Evolutionary conservation across 257 asterid genomes (phyloP).

Genomic region (Lavandula angustifolia): DNA sequence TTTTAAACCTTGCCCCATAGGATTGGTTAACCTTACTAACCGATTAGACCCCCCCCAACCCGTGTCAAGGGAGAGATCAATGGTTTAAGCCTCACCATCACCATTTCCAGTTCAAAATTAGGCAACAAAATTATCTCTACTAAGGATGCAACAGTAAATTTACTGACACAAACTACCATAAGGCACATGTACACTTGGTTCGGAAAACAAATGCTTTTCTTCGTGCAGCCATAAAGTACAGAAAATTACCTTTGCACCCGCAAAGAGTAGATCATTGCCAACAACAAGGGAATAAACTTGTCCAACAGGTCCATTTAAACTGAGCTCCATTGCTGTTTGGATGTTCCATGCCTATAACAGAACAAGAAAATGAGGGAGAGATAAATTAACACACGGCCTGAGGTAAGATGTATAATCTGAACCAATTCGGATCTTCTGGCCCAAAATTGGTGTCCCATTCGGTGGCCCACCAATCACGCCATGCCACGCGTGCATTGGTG

Average conservation of each 20-base stretch:
- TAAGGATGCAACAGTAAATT: no score
- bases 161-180: not conserved
- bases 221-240: slow-evolving; percentile 20
- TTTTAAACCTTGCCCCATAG: no score
- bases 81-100: not conserved
- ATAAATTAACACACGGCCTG: not conserved
- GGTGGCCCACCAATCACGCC: no score
- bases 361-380: slow-evolving; percentile 24
- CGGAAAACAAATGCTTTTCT: slow-evolving; percentile 1
- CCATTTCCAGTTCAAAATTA: not conserved
- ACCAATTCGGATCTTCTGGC: no score
- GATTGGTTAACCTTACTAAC: no score
- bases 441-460: no score
- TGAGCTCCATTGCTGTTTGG: slow-evolving; percentile 80
- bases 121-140: not conserved
- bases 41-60: not conserved
- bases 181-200: not conserved
- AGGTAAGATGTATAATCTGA: slow-evolving; percentile 8
- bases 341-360: slow-evolving; percentile 87
- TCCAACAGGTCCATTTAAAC: slow-evolving; percentile 90
- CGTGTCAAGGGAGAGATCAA: not conserved
- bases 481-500: no score
- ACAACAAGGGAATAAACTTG: slow-evolving; percentile 91
- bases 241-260: slow-evolving; percentile 85
- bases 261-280: slow-evolving; percentile 81